Evolutionary conservation across 495 filamentous ascomycete genomes (phyloP), one percentile per base, ranked within the genome.

Genomic region (Penicillium lividum): DNA sequence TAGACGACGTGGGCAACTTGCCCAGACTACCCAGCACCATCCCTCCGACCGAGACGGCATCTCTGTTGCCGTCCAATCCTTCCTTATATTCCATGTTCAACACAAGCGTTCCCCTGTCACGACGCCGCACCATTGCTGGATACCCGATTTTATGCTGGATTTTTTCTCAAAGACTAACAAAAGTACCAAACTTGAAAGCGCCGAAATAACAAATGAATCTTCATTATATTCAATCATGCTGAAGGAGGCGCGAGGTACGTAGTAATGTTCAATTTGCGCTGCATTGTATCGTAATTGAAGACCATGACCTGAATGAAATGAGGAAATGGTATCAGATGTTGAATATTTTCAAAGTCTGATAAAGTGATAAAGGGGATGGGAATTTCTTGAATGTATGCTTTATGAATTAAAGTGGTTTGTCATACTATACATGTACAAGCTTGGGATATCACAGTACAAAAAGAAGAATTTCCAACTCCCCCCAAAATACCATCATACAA

Each of bases 141-240:
- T 74, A 77, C 72, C 74, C 72, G 65, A 70, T 76, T 68, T 67
- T 60, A 57, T 58, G 51, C 45, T 58, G 59, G 52, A 59, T 59
- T 53, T 63, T 22, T 48, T 25, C 54, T 47, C 51, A 53, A 44
- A 52, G 46, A 44, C 46, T 29, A 42, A 38, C 11, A 47, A 55
- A 54, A 52, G 18, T 52, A 30, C 18, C 34, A 42, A 53, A 36
- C 33, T 52, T 18, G 25, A 38, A 36, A 29, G 61, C 29, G 66
- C 53, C 58, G 53, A 57, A 58, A 60, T 33, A 34, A 38, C 46
- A 54, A 56, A 61, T 29, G 42, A 53, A 61, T 51, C n/a, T 28
- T 47, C 29, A 22, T 36, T 30, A 15, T 5, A 31, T 27, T 38
- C 50, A 15, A 22, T 52, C n/a, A 30, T 30, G 15, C 9, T 22